phyloP scores from a whole-genome alignment of 768 basidiomycete species.

The Nidularia pulvinata region DNA sequence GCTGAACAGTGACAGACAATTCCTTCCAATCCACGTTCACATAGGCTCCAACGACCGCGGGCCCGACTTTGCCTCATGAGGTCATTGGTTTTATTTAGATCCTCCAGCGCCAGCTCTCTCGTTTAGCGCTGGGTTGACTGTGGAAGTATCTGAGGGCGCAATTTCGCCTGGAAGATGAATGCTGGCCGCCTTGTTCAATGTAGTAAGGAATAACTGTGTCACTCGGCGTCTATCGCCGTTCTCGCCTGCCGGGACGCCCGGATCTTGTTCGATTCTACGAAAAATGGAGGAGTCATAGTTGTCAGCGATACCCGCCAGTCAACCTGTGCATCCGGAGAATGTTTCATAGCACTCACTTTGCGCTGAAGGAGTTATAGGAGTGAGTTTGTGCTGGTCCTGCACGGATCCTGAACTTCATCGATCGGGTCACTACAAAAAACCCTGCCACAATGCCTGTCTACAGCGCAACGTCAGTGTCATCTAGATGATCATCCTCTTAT shows the following conservation, averaged over 20 bases:
- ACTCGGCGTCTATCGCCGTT: slow-evolving; percentile 20
- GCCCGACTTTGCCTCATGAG: no score
- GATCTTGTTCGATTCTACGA: slow-evolving; percentile 20
- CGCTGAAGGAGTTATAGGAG: slow-evolving; percentile 33
- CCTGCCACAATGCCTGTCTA: slow-evolving; percentile 38
- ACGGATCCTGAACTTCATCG: slow-evolving; percentile 36
- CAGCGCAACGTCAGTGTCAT: background rate
- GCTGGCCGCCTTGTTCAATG: slow-evolving; percentile 22
- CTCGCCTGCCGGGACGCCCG: slow-evolving; percentile 2
- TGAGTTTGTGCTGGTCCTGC: slow-evolving; percentile 30
- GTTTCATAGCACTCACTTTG: slow-evolving; percentile 26
- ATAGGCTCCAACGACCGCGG: no score
- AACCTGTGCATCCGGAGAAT: no score
- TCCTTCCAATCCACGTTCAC: no score
- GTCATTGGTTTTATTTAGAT: no score
- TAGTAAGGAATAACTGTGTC: slow-evolving; percentile 30
- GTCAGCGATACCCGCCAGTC: no score
- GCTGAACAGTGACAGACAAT: no score
- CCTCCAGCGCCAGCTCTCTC: no score
- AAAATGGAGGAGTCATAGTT: no score
- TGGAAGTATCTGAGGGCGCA: background rate
- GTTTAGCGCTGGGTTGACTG: background rate
- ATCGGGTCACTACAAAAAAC: slow-evolving; percentile 32
- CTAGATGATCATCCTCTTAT: background rate
- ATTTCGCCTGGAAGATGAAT: slow-evolving; percentile 19